phyloP scores from a whole-genome alignment of 768 basidiomycete genomes.

The Pleurotus eryngii region DNA sequence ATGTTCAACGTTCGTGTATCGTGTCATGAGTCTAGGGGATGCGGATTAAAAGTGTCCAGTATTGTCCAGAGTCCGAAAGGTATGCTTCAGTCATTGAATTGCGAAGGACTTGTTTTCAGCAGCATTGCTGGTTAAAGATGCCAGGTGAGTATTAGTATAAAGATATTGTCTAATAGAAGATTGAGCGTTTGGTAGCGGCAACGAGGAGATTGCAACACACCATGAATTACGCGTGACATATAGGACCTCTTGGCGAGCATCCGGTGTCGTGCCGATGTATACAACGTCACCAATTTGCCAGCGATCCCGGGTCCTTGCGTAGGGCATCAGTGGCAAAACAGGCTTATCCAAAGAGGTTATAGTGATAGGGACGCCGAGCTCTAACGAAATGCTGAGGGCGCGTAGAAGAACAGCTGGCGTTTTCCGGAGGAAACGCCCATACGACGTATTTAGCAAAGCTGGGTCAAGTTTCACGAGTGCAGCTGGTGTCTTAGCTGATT shows the following conservation, averaged over 20 bases:
- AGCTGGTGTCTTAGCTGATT: conserved; percentile 22
- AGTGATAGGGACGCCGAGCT: conserved; percentile 32
- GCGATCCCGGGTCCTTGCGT: conserved; percentile 3
- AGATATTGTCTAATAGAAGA: background rate
- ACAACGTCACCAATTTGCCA: conserved; percentile 11
- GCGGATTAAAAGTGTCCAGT: too few relatives aligned
- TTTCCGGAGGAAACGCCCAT: conserved; percentile 27
- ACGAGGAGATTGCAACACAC: background rate
- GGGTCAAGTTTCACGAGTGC: conserved; percentile 36
- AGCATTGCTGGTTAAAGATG: background rate
- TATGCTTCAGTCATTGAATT: too few relatives aligned
- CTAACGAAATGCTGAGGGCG: conserved; percentile 38
- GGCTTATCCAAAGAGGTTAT: conserved; percentile 21
- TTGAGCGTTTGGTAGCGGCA: background rate
- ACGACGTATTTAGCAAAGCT: conserved; percentile 28
- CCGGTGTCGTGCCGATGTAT: conserved; percentile 11
- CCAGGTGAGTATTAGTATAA: background rate
- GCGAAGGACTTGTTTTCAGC: too few relatives aligned
- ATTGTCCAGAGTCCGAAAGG: too few relatives aligned
- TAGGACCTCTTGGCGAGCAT: conserved; percentile 12
- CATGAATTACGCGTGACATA: conserved; percentile 7
- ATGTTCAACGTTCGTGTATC: background rate
- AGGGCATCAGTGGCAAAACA: conserved; percentile 9
- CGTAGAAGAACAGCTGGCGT: conserved; percentile 31
- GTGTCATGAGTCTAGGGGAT: background rate